phyloP scores from a whole-genome alignment of 805 yeast species.

The Candida arabinofermentans region DNA sequence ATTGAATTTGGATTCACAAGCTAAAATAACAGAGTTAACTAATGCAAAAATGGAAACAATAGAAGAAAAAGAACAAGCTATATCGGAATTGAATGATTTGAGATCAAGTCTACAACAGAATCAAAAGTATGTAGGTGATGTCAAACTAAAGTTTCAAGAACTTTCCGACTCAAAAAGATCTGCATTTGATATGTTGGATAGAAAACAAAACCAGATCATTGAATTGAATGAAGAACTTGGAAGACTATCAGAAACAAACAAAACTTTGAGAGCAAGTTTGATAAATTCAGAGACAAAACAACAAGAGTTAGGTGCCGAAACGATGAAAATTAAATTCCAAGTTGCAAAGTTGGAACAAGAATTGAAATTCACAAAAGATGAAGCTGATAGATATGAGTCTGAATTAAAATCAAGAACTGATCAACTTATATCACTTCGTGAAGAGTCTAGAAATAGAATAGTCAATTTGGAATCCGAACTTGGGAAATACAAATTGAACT shows the following conservation, averaged over 20 bases:
- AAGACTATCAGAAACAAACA: constrained; percentile 36
- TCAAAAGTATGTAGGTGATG: constrained; percentile 8
- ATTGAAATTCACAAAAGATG: constrained; percentile 27
- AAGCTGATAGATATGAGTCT: constrained; percentile 32
- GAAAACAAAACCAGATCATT: constrained; percentile 34
- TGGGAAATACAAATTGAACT: constrained; percentile 34
- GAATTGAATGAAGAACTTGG: constrained; percentile 39
- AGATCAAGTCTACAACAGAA: constrained; percentile 1
- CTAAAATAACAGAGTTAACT: constrained; percentile 20
- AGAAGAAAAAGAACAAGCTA: constrained; percentile 17
- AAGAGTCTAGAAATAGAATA: constrained; percentile 28
- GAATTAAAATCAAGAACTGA: constrained; percentile 29
- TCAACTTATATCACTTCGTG: constrained; percentile 26
- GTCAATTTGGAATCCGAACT: constrained; percentile 31
- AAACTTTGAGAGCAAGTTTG: constrained; percentile 39
- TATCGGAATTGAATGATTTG: background rate
- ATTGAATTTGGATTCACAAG: constrained; percentile 24
- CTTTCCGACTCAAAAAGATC: constrained; percentile 26
- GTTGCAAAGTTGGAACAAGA: constrained; percentile 28
- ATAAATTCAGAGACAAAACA: constrained; percentile 34
- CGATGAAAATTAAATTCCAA: constrained; percentile 23
- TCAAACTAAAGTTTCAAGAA: constrained; percentile 15
- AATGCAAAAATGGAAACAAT: constrained; percentile 18
- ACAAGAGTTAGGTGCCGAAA: constrained; percentile 24
- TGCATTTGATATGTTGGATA: constrained; percentile 32